phyloP scores from a whole-genome alignment of 1,284 basidiomycete genomes.

The Cystobasidiaceae sp. region DNA sequence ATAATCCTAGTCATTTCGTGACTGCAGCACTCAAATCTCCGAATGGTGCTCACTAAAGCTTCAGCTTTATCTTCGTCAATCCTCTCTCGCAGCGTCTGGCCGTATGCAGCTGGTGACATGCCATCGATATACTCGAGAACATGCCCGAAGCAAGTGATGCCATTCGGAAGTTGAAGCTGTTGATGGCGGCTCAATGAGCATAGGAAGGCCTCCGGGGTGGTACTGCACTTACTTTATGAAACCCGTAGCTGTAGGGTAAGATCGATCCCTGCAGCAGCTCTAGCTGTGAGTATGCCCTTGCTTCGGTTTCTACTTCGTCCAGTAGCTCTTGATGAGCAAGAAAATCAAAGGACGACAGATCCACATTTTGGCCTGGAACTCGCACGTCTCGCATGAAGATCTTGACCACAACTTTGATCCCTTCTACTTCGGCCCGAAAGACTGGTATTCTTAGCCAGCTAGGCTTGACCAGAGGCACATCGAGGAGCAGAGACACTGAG shows the following conservation, averaged over 20 bases:
- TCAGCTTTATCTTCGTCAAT: not conserved
- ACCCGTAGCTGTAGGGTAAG: not conserved
- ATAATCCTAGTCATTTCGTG: not conserved
- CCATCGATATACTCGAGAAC: not conserved
- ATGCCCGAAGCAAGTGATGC: not conserved
- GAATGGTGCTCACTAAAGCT: too few relatives aligned
- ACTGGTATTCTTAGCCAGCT: too few relatives aligned
- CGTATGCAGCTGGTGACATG: not conserved
- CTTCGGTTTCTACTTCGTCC: not conserved
- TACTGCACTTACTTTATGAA: not conserved
- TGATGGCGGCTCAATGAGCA: not conserved
- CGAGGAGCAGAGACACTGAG: too few relatives aligned
- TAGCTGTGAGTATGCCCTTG: not conserved
- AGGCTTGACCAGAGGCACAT: too few relatives aligned
- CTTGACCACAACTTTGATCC: too few relatives aligned
- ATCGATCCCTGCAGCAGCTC: not conserved
- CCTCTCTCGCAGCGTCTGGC: not conserved
- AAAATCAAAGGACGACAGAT: not conserved
- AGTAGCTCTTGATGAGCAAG: not conserved
- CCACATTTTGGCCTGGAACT: not conserved
- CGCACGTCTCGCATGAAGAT: too few relatives aligned
- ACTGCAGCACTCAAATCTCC: not conserved
- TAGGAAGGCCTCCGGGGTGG: not conserved
- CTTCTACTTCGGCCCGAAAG: too few relatives aligned
- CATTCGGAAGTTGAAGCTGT: not conserved